Percentiles rank a stretch among this genome's conserved stretches.
Conservation (phyloP, 2,329 filamentous ascomycete genomes). For the Exophiala aquamarina region DNA sequence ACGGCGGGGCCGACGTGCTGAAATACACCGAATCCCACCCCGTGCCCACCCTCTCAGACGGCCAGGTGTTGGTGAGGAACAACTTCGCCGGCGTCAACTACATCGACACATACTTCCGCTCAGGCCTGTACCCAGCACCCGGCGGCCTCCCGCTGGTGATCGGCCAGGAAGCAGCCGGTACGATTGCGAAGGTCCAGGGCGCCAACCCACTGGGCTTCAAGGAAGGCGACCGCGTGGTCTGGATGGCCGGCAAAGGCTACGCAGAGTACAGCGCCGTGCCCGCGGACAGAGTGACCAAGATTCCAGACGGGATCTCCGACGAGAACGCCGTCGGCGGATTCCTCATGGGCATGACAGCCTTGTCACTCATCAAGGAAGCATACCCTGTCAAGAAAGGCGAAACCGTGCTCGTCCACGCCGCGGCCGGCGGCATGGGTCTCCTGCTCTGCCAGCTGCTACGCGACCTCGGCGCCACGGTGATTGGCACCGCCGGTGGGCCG, state of each 20-base stretch:
- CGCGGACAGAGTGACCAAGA: constrained; percentile 55
- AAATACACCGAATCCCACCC: constrained; percentile 69
- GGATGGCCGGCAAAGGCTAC: constrained; percentile 58
- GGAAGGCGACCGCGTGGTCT: constrained; percentile 70
- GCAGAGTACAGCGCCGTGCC: constrained; percentile 60
- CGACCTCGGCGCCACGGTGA: constrained; percentile 70
- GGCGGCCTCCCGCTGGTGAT: constrained; percentile 70
- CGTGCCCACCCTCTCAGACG: constrained; percentile 66
- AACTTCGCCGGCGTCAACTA: constrained; percentile 79
- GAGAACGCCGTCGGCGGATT: constrained; percentile 67
- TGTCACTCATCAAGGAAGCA: constrained; percentile 75
- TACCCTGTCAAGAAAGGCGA: constrained; percentile 70
- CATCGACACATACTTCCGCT: constrained; percentile 90
- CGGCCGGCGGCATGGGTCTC: constrained; percentile 77
- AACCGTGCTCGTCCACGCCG: constrained; percentile 81
- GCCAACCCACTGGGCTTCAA: constrained; percentile 55
- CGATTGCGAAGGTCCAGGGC: constrained; percentile 62
- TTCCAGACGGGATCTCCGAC: constrained; percentile 63
- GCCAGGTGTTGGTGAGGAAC: constrained; percentile 78
- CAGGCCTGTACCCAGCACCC: constrained; percentile 69
- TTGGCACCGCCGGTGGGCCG: constrained; percentile 72
- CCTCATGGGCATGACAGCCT: constrained; percentile 80
- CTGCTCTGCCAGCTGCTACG: constrained; percentile 71
- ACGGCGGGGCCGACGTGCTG: constrained; percentile 69
- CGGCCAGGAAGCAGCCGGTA: constrained; percentile 76